These are phyloP conservation scores for Astrephomene gubernaculifera DNA, from an alignment of 139 green algal genomes.

Conservation along the genomic window DNA sequence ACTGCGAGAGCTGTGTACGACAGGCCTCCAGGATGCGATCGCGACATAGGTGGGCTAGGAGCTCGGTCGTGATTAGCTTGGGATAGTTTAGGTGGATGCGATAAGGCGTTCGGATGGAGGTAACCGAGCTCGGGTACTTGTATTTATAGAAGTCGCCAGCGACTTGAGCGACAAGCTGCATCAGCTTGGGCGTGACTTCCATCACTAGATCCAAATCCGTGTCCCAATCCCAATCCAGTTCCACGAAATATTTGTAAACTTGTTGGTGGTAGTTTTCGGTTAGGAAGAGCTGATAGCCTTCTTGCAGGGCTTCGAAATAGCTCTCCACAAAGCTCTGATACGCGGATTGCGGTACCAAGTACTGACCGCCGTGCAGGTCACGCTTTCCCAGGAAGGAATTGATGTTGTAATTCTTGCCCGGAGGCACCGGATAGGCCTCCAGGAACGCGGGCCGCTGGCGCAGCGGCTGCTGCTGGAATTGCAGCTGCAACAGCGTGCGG, in stretches of 20 bases:
- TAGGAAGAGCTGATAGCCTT: constrained; percentile 44
- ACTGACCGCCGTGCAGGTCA: constrained; percentile 55
- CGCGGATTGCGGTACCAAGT: constrained; percentile 28
- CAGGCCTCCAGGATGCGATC: constrained; percentile 44
- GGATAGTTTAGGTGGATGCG: constrained; percentile 73
- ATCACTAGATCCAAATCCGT: constrained; percentile 45
- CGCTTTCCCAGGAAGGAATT: constrained; percentile 55
- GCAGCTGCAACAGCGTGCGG: too few species aligned
- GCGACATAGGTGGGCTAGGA: constrained; percentile 42
- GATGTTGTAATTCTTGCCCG: constrained; percentile 45
- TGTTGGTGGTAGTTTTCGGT: constrained; percentile 51
- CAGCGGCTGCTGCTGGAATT: neutral
- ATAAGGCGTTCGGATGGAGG: constrained; percentile 64
- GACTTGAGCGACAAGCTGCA: neutral
- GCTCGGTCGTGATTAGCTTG: constrained; percentile 58
- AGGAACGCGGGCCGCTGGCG: constrained; percentile 45
- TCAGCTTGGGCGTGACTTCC: constrained; percentile 15
- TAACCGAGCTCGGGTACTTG: neutral
- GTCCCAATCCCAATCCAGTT: constrained; percentile 66
- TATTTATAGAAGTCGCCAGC: constrained; percentile 2
- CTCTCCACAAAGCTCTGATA: constrained; percentile 42
- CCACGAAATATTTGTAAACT: constrained; percentile 56
- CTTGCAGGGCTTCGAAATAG: constrained; percentile 29
- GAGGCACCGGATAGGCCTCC: constrained; percentile 32
- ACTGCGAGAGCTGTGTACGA: neutral